Evolutionary conservation across 345 rosid species (phyloP).

Genomic region (Euphorbia pulcherrima): DNA sequence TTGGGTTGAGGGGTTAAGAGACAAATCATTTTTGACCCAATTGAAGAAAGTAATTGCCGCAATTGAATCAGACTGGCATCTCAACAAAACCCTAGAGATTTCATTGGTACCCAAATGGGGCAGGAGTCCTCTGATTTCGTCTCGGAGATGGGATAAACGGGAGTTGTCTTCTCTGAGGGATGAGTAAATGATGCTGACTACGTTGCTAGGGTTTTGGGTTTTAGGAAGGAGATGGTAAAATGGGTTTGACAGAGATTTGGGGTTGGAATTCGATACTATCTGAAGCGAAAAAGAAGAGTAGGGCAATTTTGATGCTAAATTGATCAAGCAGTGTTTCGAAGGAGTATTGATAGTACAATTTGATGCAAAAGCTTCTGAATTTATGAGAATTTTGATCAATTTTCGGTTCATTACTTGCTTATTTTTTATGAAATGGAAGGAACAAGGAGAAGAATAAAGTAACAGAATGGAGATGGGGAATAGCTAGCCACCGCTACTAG

Average conservation of each 20-base stretch:
- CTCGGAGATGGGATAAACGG: slow-evolving; percentile 5
- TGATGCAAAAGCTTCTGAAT: background rate
- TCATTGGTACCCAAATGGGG: slow-evolving; percentile 21
- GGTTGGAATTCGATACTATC: slow-evolving; percentile 5
- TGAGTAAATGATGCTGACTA: slow-evolving; percentile 19
- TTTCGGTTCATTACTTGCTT: slow-evolving; percentile 3
- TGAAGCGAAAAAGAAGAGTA: slow-evolving; percentile 15
- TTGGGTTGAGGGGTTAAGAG: slow-evolving; percentile 9
- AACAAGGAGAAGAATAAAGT: background rate
- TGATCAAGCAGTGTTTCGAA: background rate
- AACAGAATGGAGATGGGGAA: background rate
- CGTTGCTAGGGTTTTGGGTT: slow-evolving; percentile 24
- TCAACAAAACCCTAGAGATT: slow-evolving; percentile 26
- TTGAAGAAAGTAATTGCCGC: slow-evolving; percentile 27
- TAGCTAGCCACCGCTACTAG: background rate
- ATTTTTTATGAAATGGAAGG: background rate
- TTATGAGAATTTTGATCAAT: slow-evolving; percentile 6
- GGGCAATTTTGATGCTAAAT: background rate
- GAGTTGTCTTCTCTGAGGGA: slow-evolving; percentile 18
- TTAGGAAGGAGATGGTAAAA: slow-evolving; percentile 24
- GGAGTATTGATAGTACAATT: background rate
- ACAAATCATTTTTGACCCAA: slow-evolving; percentile 26
- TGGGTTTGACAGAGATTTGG: slow-evolving; percentile 17
- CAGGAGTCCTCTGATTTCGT: slow-evolving; percentile 13
- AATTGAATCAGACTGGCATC: slow-evolving; percentile 25